Percentiles rank a stretch among this genome's conserved stretches.
phyloP scores from a whole-genome alignment of 2,329 filamentous ascomycete species.

The Nemania sp. region DNA sequence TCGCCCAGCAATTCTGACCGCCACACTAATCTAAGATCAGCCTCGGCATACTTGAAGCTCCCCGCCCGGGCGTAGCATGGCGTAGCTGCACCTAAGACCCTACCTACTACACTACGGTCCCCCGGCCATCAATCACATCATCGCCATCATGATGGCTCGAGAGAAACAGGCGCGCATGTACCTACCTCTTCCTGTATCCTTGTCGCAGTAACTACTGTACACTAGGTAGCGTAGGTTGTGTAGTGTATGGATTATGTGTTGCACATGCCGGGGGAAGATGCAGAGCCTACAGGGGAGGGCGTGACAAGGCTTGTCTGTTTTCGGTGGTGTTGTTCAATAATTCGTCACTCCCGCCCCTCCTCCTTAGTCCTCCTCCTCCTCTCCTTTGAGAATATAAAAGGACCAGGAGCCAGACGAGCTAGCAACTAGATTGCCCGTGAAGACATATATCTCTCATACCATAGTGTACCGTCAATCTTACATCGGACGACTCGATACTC shows the following conservation, averaged over 20 bases:
- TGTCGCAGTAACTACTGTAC: not conserved
- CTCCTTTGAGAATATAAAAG: conserved; percentile 10
- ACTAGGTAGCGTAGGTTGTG: too few species aligned
- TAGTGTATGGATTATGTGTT: not conserved
- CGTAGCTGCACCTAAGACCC: too few species aligned
- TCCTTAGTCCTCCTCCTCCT: not conserved
- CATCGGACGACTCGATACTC: not conserved
- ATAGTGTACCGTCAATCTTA: not conserved
- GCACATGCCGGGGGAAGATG: not conserved
- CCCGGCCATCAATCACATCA: conserved; percentile 6
- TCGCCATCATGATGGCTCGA: not conserved
- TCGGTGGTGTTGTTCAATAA: conserved; percentile 21
- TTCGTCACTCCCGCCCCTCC: conserved; percentile 20
- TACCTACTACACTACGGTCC: not conserved
- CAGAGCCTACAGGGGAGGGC: conserved; percentile 1
- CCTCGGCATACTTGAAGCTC: conserved; percentile 22
- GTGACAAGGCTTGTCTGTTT: conserved; percentile 17
- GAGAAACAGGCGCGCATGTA: conserved; percentile 2
- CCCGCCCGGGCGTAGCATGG: conserved; percentile 21
- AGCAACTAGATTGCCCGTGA: not conserved
- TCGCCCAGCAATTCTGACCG: conserved; percentile 20
- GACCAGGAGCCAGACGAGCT: not conserved
- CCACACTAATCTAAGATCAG: conserved; percentile 6
- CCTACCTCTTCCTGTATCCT: conserved; percentile 10
- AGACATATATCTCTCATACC: conserved; percentile 9